A percentile compares a stretch with the other conserved stretches of the same genome.
Conservation (phyloP, 306 rosid species). For the Mimosa bimucronata region DNA sequence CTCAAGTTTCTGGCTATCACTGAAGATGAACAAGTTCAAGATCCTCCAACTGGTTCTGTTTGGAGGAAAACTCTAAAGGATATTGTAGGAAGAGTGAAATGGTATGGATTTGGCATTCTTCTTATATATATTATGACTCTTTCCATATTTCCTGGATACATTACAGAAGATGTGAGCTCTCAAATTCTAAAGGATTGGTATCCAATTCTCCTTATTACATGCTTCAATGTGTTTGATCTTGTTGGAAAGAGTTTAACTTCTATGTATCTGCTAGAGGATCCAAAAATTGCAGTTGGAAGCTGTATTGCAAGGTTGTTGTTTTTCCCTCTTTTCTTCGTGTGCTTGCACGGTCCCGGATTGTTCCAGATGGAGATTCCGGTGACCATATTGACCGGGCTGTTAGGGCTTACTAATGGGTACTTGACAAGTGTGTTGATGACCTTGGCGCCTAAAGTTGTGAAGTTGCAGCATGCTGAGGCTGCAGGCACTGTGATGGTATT, state of each 20-base stretch:
- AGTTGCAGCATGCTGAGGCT: slow-evolving; percentile 77
- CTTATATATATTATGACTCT: slow-evolving; percentile 75
- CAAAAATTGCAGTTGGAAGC: slow-evolving; percentile 65
- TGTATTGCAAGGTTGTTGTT: slow-evolving; percentile 67
- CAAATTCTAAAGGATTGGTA: slow-evolving; percentile 81
- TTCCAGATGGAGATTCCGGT: slow-evolving; percentile 81
- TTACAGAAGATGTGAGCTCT: slow-evolving; percentile 91
- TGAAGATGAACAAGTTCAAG: slow-evolving; percentile 53
- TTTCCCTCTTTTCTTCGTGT: slow-evolving; percentile 78
- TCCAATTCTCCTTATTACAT: slow-evolving; percentile 63
- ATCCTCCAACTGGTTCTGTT: slow-evolving; percentile 52
- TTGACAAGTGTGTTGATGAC: slow-evolving; percentile 83
- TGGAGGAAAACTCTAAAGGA: slow-evolving; percentile 68
- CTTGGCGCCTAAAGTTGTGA: slow-evolving; percentile 75
- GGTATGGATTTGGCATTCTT: slow-evolving; percentile 72
- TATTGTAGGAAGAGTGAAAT: slow-evolving; percentile 66
- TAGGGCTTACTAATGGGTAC: slow-evolving; percentile 92
- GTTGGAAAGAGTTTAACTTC: slow-evolving; percentile 81
- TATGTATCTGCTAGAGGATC: slow-evolving; percentile 60
- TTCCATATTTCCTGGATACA: slow-evolving; percentile 84
- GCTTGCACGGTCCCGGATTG: slow-evolving; percentile 81
- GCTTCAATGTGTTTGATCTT: slow-evolving; percentile 80
- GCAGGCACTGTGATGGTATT: slow-evolving; percentile 78
- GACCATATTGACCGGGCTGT: slow-evolving; percentile 62
- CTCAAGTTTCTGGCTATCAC: slow-evolving; percentile 58